Evolutionary conservation across 768 basidiomycete species (phyloP).

Genomic region (Tulasnella calospora): DNA sequence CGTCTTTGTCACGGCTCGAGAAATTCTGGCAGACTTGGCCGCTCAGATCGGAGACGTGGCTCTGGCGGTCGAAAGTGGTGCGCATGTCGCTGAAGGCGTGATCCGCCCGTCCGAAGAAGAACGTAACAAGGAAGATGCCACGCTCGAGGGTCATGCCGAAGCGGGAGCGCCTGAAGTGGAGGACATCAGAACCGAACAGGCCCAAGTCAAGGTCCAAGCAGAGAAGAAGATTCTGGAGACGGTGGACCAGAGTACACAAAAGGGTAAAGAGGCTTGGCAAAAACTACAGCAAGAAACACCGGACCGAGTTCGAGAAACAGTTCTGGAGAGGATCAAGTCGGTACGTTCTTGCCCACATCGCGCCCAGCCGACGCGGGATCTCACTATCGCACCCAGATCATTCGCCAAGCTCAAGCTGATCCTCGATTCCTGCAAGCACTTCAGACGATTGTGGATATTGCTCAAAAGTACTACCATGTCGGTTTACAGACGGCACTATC

Average conservation of each 20-base stretch:
- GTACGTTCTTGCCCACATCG: neutral
- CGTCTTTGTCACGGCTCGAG: constrained; percentile 12
- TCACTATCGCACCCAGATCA: neutral
- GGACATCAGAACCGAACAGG: neutral
- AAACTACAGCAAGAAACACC: neutral
- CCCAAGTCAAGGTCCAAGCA: constrained; percentile 10
- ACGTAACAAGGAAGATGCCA: neutral
- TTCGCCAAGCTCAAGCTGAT: constrained; percentile 19
- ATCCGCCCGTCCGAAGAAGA: constrained; percentile 19
- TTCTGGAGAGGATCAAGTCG: constrained; percentile 6
- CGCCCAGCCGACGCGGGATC: neutral
- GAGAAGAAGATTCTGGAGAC: constrained; percentile 16
- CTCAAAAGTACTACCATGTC: neutral
- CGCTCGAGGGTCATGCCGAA: neutral
- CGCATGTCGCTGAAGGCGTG: constrained; percentile 9
- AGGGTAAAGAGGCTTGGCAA: constrained; percentile 5
- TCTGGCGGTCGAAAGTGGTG: constrained; percentile 4
- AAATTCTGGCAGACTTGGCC: constrained; percentile 20
- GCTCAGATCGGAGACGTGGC: constrained; percentile 16
- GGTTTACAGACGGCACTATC: neutral
- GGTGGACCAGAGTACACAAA: neutral
- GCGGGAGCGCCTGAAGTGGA: neutral
- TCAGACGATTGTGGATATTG: constrained; percentile 5
- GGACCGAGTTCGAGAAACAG: neutral
- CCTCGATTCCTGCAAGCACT: constrained; percentile 13